A percentile compares a stretch with the other conserved stretches of the same genome.
phyloP scores from a whole-genome alignment of 2,329 filamentous ascomycete genomes.

The Chaetomium sp. region DNA sequence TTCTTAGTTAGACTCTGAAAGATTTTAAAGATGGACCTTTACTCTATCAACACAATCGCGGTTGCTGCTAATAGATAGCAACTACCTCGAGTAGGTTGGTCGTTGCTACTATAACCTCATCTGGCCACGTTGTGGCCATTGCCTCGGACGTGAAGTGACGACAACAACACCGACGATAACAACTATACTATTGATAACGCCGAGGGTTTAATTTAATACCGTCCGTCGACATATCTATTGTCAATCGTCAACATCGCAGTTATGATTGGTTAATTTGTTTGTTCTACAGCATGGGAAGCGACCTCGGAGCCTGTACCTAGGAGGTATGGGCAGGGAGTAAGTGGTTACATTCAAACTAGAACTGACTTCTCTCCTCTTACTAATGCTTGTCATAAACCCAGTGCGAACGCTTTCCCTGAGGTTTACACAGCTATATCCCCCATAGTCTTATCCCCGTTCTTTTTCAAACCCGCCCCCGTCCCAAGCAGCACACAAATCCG shows the following conservation, averaged over 20 bases:
- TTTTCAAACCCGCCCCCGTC: neutral
- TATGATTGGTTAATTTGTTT: neutral
- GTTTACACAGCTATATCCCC: neutral
- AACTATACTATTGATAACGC: too few relatives aligned
- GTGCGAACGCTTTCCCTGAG: neutral
- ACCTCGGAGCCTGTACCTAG: neutral
- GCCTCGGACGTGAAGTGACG: too few relatives aligned
- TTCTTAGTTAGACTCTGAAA: neutral
- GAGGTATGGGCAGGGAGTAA: neutral
- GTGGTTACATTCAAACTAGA: too few relatives aligned
- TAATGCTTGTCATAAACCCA: neutral
- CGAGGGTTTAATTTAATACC: neutral
- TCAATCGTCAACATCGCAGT: neutral
- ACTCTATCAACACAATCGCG: neutral
- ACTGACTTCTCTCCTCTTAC: neutral
- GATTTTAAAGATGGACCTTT: neutral
- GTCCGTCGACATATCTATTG: neutral
- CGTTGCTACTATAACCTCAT: neutral
- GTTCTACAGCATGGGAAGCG: neutral
- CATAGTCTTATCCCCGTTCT: neutral
- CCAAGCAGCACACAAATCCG: neutral
- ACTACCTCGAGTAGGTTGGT: neutral
- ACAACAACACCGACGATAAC: too few relatives aligned
- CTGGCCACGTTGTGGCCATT: too few relatives aligned
- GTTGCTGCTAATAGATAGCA: neutral